phyloP scores from a whole-genome alignment of 805 yeast genomes.

The Ogataea thermomethanolica region DNA sequence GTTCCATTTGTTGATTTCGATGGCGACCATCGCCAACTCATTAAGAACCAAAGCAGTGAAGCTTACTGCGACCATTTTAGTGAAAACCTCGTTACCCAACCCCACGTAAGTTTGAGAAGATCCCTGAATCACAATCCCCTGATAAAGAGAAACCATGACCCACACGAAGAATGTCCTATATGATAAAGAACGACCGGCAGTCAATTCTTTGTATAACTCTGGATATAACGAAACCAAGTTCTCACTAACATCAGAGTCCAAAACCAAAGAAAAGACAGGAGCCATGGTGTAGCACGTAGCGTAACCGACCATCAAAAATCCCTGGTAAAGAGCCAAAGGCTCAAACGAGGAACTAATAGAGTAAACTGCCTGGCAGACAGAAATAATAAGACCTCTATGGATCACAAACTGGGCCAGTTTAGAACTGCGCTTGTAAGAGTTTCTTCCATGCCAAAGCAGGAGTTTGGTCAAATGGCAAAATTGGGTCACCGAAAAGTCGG shows the following conservation, averaged over 20 bases:
- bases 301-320: slow-evolving; percentile 98
- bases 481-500: slow-evolving; percentile 92
- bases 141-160: slow-evolving; percentile 86
- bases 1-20: slow-evolving; percentile 92
- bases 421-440: slow-evolving; percentile 93
- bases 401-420: slow-evolving; percentile 93
- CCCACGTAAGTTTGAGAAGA: slow-evolving; percentile 76
- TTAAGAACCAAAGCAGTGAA: slow-evolving; percentile 77
- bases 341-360: slow-evolving; percentile 84
- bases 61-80: slow-evolving; percentile 78
- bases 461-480: slow-evolving; percentile 85
- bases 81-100: slow-evolving; percentile 49
- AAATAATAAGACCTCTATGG: slow-evolving; percentile 91
- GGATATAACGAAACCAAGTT: slow-evolving; percentile 87
- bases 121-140: slow-evolving; percentile 83
- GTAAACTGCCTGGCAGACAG: slow-evolving; percentile 92
- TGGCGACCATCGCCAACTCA: slow-evolving; percentile 89
- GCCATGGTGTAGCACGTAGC: slow-evolving; percentile 98
- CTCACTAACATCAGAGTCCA: slow-evolving; percentile 89
- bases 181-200: slow-evolving; percentile 82
- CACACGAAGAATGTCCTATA: slow-evolving; percentile 87
- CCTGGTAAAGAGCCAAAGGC: slow-evolving; percentile 92
- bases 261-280: slow-evolving; percentile 90
- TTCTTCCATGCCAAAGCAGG: slow-evolving; percentile 96
- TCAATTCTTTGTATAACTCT: slow-evolving; percentile 88